phyloP scores from a whole-genome alignment of 305 asterid genomes.

The Solanum hybrid region DNA sequence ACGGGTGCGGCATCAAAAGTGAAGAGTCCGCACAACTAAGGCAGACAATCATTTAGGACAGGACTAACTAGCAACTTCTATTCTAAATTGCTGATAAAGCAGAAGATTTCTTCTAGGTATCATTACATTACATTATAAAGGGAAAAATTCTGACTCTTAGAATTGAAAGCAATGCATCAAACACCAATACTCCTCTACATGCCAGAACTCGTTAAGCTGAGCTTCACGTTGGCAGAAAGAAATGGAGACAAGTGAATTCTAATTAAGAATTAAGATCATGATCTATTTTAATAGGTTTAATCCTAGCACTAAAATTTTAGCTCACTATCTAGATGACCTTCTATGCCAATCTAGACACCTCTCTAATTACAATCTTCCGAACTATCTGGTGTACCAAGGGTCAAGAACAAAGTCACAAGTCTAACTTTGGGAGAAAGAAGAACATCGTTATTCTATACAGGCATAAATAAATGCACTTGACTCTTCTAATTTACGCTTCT shows the following conservation, averaged over 20 bases:
- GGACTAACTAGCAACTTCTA: not conserved
- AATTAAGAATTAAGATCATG: not conserved
- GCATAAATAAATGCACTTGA: not conserved
- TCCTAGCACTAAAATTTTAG: not conserved
- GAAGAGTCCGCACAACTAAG: too few relatives aligned
- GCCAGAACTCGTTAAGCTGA: not conserved
- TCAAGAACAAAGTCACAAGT: not conserved
- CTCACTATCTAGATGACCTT: not conserved
- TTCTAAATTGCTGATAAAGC: not conserved
- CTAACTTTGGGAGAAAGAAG: not conserved
- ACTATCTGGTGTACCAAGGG: not conserved
- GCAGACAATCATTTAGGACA: not conserved
- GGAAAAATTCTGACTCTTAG: not conserved
- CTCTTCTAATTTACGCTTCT: not conserved
- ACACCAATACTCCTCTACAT: not conserved
- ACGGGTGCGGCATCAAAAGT: too few relatives aligned
- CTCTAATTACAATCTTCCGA: not conserved
- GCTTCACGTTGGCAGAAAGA: not conserved
- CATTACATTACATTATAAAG: not conserved
- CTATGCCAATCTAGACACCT: not conserved
- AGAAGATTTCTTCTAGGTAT: not conserved
- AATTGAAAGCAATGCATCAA: not conserved
- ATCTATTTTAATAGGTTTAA: not conserved
- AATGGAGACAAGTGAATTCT: not conserved
- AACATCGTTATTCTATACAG: not conserved